phyloP scores from a whole-genome alignment of 768 basidiomycete species.

The Tephrocybe sp. region DNA sequence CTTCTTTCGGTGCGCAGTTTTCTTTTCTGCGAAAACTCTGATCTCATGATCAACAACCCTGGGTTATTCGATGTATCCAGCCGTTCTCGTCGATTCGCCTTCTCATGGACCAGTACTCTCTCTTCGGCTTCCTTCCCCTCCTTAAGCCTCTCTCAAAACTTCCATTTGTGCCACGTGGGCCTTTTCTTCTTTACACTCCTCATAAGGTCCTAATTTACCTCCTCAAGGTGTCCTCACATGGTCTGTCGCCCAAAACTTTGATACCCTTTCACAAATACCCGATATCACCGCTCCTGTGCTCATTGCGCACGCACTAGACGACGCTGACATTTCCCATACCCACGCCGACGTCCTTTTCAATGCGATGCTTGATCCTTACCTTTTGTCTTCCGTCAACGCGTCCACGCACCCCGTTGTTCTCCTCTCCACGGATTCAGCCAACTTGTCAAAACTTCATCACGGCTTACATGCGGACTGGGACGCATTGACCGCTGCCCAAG shows the following conservation, averaged over 20 bases:
- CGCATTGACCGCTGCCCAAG: constrained; percentile 34
- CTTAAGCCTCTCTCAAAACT: constrained; percentile 66
- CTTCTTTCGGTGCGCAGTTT: constrained; percentile 35
- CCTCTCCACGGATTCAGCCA: constrained; percentile 27
- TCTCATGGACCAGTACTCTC: constrained; percentile 63
- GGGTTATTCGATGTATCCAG: constrained; percentile 12
- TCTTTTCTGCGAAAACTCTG: neutral
- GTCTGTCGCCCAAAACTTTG: constrained; percentile 55
- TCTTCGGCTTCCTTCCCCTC: constrained; percentile 65
- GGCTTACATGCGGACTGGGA: constrained; percentile 33
- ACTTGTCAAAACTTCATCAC: constrained; percentile 20
- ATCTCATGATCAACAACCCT: neutral
- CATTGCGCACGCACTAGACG: constrained; percentile 72
- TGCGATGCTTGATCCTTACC: constrained; percentile 54
- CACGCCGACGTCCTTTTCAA: constrained; percentile 73
- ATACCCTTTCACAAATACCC: constrained; percentile 58
- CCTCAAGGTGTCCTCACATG: constrained; percentile 49
- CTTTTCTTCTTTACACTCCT: neutral
- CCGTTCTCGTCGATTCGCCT: constrained; percentile 57
- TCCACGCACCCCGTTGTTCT: constrained; percentile 21
- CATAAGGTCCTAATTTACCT: neutral
- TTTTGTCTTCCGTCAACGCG: constrained; percentile 33
- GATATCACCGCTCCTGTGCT: constrained; percentile 65
- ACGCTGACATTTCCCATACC: constrained; percentile 66
- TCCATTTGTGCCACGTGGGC: constrained; percentile 61